Conservation (phyloP, 2,329 filamentous ascomycete genomes). For the Metarhizium robertsii region DNA sequence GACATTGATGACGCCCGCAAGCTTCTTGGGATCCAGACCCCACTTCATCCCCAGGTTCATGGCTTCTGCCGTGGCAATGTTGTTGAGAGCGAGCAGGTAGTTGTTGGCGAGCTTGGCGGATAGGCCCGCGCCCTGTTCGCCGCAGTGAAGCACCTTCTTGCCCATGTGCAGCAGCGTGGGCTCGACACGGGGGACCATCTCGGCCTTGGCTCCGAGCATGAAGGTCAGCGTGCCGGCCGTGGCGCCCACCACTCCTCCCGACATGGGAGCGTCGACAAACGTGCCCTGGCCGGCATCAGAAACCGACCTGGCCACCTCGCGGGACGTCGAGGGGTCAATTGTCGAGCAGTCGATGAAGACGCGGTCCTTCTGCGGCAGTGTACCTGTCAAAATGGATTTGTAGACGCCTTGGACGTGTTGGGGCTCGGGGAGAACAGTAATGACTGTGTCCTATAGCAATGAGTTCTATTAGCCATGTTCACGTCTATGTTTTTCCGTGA, state of each 20-base stretch:
- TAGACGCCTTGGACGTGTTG: slow-evolving; percentile 81
- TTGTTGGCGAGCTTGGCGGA: slow-evolving; percentile 96
- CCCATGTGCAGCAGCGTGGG: slow-evolving; percentile 75
- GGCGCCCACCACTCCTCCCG: slow-evolving; percentile 88
- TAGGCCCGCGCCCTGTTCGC: slow-evolving; percentile 73
- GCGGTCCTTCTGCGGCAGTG: slow-evolving; percentile 46
- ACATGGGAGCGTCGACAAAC: slow-evolving; percentile 96
- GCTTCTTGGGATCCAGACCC: slow-evolving; percentile 51
- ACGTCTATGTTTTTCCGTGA: not conserved
- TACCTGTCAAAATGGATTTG: slow-evolving; percentile 57
- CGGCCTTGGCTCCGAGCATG: slow-evolving; percentile 70
- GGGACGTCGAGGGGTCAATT: slow-evolving; percentile 83
- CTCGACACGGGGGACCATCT: slow-evolving; percentile 54
- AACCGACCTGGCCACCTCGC: slow-evolving; percentile 63
- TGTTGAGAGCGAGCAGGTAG: slow-evolving; percentile 89
- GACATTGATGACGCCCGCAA: slow-evolving; percentile 83
- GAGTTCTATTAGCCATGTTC: not conserved
- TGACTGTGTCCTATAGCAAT: slow-evolving; percentile 59
- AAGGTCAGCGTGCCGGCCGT: slow-evolving; percentile 83
- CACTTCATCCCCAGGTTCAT: slow-evolving; percentile 56
- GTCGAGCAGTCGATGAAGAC: slow-evolving; percentile 95
- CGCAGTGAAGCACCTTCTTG: slow-evolving; percentile 75
- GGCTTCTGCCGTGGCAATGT: slow-evolving; percentile 61
- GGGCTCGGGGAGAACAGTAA: slow-evolving; percentile 85
- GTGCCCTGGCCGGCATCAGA: slow-evolving; percentile 54